Evolutionary conservation across 345 rosid species (phyloP), one percentile per base, ranked within the genome.

Genomic region (Isatis tinctoria): DNA sequence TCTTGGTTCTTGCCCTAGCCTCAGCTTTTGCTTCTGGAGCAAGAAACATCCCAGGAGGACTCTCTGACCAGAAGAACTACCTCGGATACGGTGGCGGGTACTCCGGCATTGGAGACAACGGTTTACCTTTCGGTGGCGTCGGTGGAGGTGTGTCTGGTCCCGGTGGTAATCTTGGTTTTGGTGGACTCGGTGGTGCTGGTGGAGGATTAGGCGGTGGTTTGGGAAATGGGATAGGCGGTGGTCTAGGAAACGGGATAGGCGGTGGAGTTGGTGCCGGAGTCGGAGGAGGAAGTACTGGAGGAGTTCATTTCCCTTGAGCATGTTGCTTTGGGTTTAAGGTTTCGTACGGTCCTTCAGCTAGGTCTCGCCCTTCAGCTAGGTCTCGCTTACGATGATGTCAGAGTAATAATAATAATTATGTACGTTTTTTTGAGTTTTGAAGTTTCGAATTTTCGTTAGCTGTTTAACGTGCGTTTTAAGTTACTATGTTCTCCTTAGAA

Each of bases 21-120:
- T 79, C 72, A 8, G 75, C 44, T 57, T 63, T 74, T 44, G 30
- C 79, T 17, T 61, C 64, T 32, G 84, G 49, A n/a, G 86, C 96
- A 48, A 80, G 88, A 60, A 79, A 49, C 18, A 67, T 44, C 47
- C 91, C 87, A 1, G 76, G 79, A 11, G 86, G 88, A 6, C 70
- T 90, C 27, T 78, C 74, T 43, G 97, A 93, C 83, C 86, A 87
- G 69, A 93, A 90, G 86, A 87, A 87, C 82, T 86, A 87, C 62
- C 22, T 76, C 28, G 68, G 83, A 13, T 92, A 82, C n/a, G 92
- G 94, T 22, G 96, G 96, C 4, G 96, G 93, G 43, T 77, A 16
- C 60, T 60, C 86, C 2, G 97, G 98, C 2, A 4, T 90, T 6
- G 98, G 92, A 5, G 64, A 79, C 58, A 52, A 79, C 35, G 86